A percentile compares a stretch with the other conserved stretches of the same genome.
These are phyloP conservation scores for Leccinum olivaceopallidum DNA, from an alignment of 768 basidiomycete species.

Conservation along the genomic window DNA sequence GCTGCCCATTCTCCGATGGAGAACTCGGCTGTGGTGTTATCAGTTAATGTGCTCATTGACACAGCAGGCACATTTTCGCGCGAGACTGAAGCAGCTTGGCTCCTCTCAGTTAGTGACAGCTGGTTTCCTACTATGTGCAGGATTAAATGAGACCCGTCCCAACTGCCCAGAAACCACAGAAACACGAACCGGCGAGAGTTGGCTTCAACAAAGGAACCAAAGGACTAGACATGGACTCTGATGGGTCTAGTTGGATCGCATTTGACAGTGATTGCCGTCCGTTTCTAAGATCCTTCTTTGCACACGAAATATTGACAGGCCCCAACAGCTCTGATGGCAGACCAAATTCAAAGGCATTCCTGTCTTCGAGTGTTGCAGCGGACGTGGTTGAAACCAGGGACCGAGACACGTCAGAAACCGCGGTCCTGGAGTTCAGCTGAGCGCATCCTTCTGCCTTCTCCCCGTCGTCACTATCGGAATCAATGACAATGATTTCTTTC, in stretches of 20 bases:
- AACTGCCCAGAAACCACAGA: not conserved
- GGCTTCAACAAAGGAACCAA: slow-evolving; percentile 19
- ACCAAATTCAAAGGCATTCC: slow-evolving; percentile 19
- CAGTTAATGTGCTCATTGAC: not conserved
- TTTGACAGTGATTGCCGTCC: not conserved
- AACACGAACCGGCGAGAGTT: slow-evolving; percentile 14
- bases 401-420: not conserved
- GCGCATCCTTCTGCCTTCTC: not conserved
- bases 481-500: slow-evolving; percentile 58
- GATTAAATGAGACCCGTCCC: not conserved
- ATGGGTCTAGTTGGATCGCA: not conserved
- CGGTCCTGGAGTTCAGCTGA: not conserved
- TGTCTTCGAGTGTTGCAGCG: slow-evolving; percentile 1
- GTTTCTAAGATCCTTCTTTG: not conserved
- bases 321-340: slow-evolving; percentile 29
- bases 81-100: not conserved
- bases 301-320: not conserved
- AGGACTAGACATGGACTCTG: slow-evolving; percentile 19
- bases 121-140: slow-evolving; percentile 5
- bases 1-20: slow-evolving; percentile 61
- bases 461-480: slow-evolving; percentile 57
- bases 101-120: not conserved
- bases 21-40: slow-evolving; percentile 13
- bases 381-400: not conserved
- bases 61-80: not conserved